These are phyloP conservation scores for Funneliformis geosporum DNA, from an alignment of 192 early-diverging fungal genomes.

Conservation along the genomic window DNA sequence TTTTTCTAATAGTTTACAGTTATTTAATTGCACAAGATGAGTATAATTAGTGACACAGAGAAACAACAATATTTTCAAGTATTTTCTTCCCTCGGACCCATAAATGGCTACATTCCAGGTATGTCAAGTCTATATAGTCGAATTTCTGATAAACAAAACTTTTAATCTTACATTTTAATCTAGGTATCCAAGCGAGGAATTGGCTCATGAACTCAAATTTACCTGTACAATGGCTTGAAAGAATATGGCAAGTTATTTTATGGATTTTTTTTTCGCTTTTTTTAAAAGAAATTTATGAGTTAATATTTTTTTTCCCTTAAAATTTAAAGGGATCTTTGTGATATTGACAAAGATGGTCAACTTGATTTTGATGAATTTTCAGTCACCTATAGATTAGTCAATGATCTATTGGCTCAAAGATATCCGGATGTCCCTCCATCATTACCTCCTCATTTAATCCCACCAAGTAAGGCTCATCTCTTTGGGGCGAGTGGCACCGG, in stretches of 20 bases:
- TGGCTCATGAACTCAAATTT: slow-evolving; percentile 45
- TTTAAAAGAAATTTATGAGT: background rate
- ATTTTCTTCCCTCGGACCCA: slow-evolving; percentile 1
- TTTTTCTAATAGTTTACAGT: background rate
- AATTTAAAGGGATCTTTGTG: slow-evolving; percentile 65
- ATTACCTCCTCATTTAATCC: slow-evolving; percentile 68
- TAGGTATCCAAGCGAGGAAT: slow-evolving; percentile 43
- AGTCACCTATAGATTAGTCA: slow-evolving; percentile 76
- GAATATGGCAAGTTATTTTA: slow-evolving; percentile 42
- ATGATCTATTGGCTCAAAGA: slow-evolving; percentile 60
- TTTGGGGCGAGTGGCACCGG: slow-evolving; percentile 36
- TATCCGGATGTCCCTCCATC: slow-evolving; percentile 55
- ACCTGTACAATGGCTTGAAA: slow-evolving; percentile 42
- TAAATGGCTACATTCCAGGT: slow-evolving; percentile 13
- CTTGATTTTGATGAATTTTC: slow-evolving; percentile 86
- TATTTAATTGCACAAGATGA: slow-evolving; percentile 8
- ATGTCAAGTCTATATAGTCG: background rate
- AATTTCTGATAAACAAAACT: background rate
- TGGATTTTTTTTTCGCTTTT: background rate
- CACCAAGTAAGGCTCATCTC: slow-evolving; percentile 61
- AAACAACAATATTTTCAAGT: slow-evolving; percentile 25
- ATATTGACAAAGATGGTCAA: slow-evolving; percentile 81
- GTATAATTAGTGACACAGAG: background rate
- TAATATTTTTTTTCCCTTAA: background rate
- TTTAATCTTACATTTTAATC: background rate